These are phyloP conservation scores for Fagus sylvatica DNA, from an alignment of 306 rosid species.

Conservation along the genomic window DNA sequence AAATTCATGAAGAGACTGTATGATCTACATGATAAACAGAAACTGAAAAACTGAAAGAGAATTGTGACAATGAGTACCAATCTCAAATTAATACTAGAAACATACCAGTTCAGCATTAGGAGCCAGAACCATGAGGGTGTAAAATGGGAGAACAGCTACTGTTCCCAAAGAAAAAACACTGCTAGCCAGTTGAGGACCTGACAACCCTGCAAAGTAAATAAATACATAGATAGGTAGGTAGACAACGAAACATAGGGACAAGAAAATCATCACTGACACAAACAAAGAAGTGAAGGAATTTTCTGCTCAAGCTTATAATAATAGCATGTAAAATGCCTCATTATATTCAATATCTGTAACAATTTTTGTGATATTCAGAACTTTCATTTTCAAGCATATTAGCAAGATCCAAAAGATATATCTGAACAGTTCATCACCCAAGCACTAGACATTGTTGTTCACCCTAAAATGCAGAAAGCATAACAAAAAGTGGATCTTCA, in stretches of 20 bases:
- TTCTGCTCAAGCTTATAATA: background rate
- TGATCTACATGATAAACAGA: background rate
- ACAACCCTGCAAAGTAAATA: slow-evolving; percentile 54
- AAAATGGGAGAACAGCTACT: slow-evolving; percentile 88
- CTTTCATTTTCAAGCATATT: background rate
- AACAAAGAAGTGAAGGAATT: background rate
- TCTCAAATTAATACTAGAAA: slow-evolving; percentile 19
- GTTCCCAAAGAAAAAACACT: slow-evolving; percentile 79
- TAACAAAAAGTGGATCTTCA: no score
- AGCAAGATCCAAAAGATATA: background rate
- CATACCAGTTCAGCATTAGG: slow-evolving; percentile 81
- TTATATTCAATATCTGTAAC: background rate
- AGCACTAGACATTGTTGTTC: background rate
- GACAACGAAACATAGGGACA: slow-evolving; percentile 18
- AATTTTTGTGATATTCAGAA: background rate
- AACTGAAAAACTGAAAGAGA: background rate
- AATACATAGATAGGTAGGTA: slow-evolving; percentile 7
- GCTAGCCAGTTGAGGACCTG: slow-evolving; percentile 67
- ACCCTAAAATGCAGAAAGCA: no score
- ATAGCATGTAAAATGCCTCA: background rate
- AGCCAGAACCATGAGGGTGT: slow-evolving; percentile 90
- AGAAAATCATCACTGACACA: background rate
- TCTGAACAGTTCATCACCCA: background rate
- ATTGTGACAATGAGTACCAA: background rate
- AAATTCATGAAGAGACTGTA: background rate